Percentiles rank a stretch among this genome's conserved stretches.
Evolutionary conservation across 2,329 filamentous ascomycete species (phyloP).

Genomic region (Chaetomiaceae sp.): DNA sequence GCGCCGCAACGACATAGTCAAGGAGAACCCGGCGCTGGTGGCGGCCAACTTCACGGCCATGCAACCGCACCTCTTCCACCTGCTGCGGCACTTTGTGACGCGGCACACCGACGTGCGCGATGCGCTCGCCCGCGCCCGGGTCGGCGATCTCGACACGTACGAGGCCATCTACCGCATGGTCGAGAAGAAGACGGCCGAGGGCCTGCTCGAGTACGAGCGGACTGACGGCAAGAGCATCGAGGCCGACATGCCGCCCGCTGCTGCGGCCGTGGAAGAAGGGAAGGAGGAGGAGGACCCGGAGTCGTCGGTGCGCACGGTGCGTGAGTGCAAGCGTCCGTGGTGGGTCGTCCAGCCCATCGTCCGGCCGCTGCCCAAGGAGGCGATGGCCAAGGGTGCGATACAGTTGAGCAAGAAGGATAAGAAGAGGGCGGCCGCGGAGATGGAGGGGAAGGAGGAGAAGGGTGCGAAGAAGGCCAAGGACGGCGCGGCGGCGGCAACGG

Average conservation of each 20-base stretch:
- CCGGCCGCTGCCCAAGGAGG: conserved; percentile 80
- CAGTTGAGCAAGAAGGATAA: conserved; percentile 54
- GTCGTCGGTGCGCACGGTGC: conserved; percentile 63
- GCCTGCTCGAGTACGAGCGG: conserved; percentile 61
- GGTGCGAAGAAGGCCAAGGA: conserved; percentile 8
- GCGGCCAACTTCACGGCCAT: conserved; percentile 69
- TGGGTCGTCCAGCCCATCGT: conserved; percentile 90
- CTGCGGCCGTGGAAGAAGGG: conserved; percentile 29
- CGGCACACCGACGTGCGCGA: conserved; percentile 81
- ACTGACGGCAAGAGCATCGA: conserved; percentile 47
- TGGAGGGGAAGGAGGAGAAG: conserved; percentile 11
- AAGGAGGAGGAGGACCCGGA: conserved; percentile 43
- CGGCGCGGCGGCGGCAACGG: not conserved
- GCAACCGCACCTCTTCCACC: conserved; percentile 89
- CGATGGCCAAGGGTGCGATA: conserved; percentile 74
- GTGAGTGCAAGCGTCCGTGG: conserved; percentile 73
- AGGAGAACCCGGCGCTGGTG: conserved; percentile 36
- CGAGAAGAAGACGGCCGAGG: conserved; percentile 68
- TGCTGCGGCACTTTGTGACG: conserved; percentile 76
- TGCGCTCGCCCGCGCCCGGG: conserved; percentile 64
- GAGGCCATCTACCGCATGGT: conserved; percentile 72
- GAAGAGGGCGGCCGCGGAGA: conserved; percentile 24
- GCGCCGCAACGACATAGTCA: conserved; percentile 22
- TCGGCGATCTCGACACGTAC: conserved; percentile 69
- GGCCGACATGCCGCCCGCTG: conserved; percentile 32